phyloP scores from a whole-genome alignment of 179 eudicot species.

The Beta corolliflora region DNA sequence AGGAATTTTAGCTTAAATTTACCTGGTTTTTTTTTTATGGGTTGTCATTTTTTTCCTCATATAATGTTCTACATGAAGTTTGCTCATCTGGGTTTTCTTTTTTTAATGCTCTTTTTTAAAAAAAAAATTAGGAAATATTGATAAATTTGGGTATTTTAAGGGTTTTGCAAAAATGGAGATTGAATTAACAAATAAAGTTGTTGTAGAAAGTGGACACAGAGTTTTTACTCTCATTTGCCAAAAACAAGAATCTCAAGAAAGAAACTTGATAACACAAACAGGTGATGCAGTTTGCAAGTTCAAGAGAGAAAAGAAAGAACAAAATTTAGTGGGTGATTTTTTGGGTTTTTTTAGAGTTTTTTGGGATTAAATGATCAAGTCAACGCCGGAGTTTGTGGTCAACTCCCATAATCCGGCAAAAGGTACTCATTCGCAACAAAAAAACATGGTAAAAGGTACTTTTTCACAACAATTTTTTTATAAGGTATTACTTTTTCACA shows the following conservation, averaged over 20 bases:
- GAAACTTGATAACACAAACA: slow-evolving; percentile 52
- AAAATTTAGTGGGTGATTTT: no score
- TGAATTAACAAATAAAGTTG: slow-evolving; percentile 73
- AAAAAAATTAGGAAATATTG: not conserved
- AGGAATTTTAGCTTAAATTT: slow-evolving; percentile 17
- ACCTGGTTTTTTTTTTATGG: slow-evolving; percentile 16
- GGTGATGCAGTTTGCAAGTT: slow-evolving; percentile 65
- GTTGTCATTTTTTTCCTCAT: slow-evolving; percentile 7
- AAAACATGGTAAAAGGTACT: no score
- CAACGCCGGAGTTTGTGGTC: no score
- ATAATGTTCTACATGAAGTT: slow-evolving; percentile 10
- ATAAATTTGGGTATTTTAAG: slow-evolving; percentile 8
- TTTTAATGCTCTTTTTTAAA: no score
- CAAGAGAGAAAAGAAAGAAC: no score
- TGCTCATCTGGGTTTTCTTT: slow-evolving; percentile 22
- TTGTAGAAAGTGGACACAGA: slow-evolving; percentile 70
- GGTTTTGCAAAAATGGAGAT: slow-evolving; percentile 37
- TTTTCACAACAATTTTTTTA: no score
- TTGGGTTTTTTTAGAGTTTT: no score
- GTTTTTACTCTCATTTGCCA: slow-evolving; percentile 51
- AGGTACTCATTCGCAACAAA: no score
- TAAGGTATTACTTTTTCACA: no score
- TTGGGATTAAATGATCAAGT: no score
- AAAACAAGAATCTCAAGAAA: slow-evolving; percentile 44
- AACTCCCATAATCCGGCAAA: no score